Base-by-base conservation (phyloP, 2,329 filamentous ascomycete genomes). In the Monosporascus sp. region DNA sequence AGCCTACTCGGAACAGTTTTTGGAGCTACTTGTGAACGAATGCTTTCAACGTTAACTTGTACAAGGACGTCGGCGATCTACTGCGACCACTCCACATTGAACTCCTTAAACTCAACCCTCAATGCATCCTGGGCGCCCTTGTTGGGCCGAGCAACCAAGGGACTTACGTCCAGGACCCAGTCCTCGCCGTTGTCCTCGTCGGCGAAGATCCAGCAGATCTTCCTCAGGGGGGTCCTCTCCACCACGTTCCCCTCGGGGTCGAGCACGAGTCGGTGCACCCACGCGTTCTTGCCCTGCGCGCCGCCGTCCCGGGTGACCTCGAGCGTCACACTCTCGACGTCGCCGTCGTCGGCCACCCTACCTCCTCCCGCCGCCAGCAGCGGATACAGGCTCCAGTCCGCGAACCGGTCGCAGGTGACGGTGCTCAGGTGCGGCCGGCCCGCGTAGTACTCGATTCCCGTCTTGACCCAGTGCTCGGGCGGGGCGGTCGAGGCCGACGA, bases 381-480 rank as follows among this genome's bases (percentile, higher is more conserved):
- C 0, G 82, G 78, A 5, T 77, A 68, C 50, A 93, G 74, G 67
- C 82, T 86, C 89, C 89, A 93, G 70, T 94, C 89, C 1, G 88
- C 83, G 77, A 80, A 93, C 41, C 72, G 70, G 66, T 92, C 87
- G 61, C 86, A 89, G 7, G 80, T 78, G 0, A 93, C 89, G 6
- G 86, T 87, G 57, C 85, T 86, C 18, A 92, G 72, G 60, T 85
- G 82, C 1, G 86, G 80, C 49, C 71, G 69, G 52, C 74, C 76
- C 53, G 87, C 72, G 70, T 86, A 88, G 69, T 82, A 84, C 69
- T 93, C 89, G 59, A 94, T 80, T 48, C 89, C 89, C 1, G 87
- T 82, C 70, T 94, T 94, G 68, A 94, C 79, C 89, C 89, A 94
- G 63, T 88, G 68, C 20, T 69, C 71, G 6, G 69, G 66, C 24